A percentile compares a stretch with the other conserved stretches of the same genome.
These are phyloP conservation scores for Fusarium nisikadoi DNA, from an alignment of 2,329 filamentous ascomycete species.

Conservation along the genomic window DNA sequence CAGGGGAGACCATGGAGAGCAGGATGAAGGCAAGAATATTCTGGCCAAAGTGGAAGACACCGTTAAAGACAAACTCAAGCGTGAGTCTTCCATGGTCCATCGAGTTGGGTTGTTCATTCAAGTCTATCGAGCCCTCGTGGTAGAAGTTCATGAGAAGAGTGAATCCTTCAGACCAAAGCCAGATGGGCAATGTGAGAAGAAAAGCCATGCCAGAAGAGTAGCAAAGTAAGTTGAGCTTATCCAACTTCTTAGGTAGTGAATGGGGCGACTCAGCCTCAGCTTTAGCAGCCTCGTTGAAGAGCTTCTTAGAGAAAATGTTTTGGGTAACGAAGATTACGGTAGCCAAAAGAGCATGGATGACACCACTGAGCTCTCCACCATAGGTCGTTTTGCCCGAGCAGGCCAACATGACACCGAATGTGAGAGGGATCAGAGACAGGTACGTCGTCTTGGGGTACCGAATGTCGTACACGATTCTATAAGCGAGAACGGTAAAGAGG, in stretches of 20 bases:
- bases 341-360: slow-evolving; percentile 87
- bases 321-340: slow-evolving; percentile 96
- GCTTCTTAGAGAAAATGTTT: slow-evolving; percentile 97
- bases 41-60: slow-evolving; percentile 94
- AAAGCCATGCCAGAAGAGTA: slow-evolving; percentile 97
- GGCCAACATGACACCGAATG: slow-evolving; percentile 92
- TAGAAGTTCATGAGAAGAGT: slow-evolving; percentile 81
- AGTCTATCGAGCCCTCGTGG: slow-evolving; percentile 79
- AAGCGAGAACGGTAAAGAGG: slow-evolving; percentile 93
- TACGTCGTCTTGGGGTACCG: slow-evolving; percentile 89
- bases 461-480: slow-evolving; percentile 88
- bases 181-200: slow-evolving; percentile 86
- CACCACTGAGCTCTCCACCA: slow-evolving; percentile 88
- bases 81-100: slow-evolving; percentile 78
- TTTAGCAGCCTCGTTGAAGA: slow-evolving; percentile 93
- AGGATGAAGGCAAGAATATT: slow-evolving; percentile 95
- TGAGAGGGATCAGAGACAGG: slow-evolving; percentile 88
- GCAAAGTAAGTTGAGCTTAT: slow-evolving; percentile 95
- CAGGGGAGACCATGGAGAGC: slow-evolving; percentile 91
- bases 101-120: slow-evolving; percentile 69
- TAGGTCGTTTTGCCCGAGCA: slow-evolving; percentile 86
- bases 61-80: slow-evolving; percentile 96
- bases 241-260: slow-evolving; percentile 78
- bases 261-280: slow-evolving; percentile 79
- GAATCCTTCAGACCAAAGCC: slow-evolving; percentile 91